Evolutionary conservation across 2,329 filamentous ascomycete genomes (phyloP).

Genomic region (Diplocarpon rosae): DNA sequence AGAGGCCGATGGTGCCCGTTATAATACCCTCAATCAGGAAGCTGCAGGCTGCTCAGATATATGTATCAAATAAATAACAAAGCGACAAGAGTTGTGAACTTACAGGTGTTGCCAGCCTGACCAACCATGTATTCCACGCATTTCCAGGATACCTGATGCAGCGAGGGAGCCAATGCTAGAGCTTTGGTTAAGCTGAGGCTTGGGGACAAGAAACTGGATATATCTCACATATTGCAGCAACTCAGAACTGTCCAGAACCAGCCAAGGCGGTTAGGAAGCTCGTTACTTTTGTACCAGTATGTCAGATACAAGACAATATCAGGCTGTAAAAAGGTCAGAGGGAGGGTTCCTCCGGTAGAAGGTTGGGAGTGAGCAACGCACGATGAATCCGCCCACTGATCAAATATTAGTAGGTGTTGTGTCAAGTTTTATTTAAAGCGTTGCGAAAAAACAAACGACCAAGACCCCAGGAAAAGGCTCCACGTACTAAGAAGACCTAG

Average conservation of each 20-base stretch:
- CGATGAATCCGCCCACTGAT: conserved; percentile 11
- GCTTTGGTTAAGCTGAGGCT: background rate
- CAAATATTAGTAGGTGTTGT: too few species aligned
- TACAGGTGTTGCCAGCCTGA: conserved; percentile 31
- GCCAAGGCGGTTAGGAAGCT: conserved; percentile 11
- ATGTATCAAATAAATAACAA: background rate
- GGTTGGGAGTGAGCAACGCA: background rate
- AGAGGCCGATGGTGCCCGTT: conserved; percentile 8
- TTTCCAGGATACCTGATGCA: conserved; percentile 10
- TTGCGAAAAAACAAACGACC: too few species aligned
- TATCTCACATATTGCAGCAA: conserved; percentile 1
- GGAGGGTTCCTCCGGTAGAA: background rate
- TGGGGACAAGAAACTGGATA: background rate
- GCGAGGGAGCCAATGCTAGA: conserved; percentile 8
- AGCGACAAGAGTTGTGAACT: background rate
- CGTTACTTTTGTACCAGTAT: conserved; percentile 13
- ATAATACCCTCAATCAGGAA: conserved; percentile 15
- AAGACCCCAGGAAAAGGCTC: too few species aligned
- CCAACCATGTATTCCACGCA: conserved; percentile 10
- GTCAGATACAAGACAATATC: conserved; percentile 16
- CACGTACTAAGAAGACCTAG: conserved; percentile 5
- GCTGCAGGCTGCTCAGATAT: background rate
- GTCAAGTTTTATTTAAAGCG: too few species aligned
- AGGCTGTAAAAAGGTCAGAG: background rate
- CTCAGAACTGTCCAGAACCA: conserved; percentile 11